Base-by-base conservation (phyloP, 305 asterid genomes). In the Caryopteris hybrid region DNA sequence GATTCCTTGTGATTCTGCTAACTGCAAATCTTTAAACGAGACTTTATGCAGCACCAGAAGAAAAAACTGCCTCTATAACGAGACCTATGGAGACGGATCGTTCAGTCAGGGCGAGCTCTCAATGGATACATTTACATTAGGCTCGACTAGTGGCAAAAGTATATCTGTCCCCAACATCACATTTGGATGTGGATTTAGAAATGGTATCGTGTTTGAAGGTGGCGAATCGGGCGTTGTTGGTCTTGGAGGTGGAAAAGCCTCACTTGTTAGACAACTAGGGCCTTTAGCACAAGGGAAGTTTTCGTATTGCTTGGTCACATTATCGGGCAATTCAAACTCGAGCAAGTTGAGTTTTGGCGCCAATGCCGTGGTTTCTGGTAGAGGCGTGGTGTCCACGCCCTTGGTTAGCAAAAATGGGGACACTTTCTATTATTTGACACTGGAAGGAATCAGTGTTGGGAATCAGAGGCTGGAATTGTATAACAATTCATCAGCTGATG, bases 151-250 rank as follows among this genome's bases (percentile, higher is more conserved):
- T 0, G 54, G 45, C 1, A 3, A 47, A 2, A 22, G 2, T 0
- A 60, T 74, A 0, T 45, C 78, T 0, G 1, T 80, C 4, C 76
- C 67, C 0, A 63, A 73, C 6, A 13, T 65, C 0, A 21, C 22
- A 0, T 70, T 85, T 2, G 91, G 89, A 3, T 83, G 91, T 10
- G 87, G 85, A 17, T 77, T 79, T 16, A 22, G 13, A 4, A 81
- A 76, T 6, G 61, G 36, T 1, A 80, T 79, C 43, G 0, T 39
- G 0, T 83, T 63, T 27, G 20, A 45, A 0, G 79, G 73, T 0
- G 62, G 36, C 0, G 80, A 66, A 47, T 78, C 88, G 0, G 92
- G 92, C 2, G 72, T 86, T 12, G 74, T 86, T 9, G 92, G 89
- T 1, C 80, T 86, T 0, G 87, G 85, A 9, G 79, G 75, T 0